These are phyloP conservation scores for Myriosclerotinia scirpicola DNA, from an alignment of 2,329 filamentous ascomycete species.

Conservation along the genomic window DNA sequence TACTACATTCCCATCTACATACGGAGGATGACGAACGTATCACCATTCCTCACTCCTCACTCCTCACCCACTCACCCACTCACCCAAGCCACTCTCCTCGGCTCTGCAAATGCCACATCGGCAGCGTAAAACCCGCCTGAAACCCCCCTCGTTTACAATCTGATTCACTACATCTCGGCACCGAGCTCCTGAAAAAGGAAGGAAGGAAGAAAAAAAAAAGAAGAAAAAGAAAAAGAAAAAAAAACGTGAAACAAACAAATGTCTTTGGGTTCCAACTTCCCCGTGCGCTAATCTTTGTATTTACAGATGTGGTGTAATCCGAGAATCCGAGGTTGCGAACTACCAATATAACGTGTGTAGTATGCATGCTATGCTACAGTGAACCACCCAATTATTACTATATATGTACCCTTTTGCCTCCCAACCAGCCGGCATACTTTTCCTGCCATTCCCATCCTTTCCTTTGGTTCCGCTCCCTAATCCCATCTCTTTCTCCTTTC, in stretches of 20 bases:
- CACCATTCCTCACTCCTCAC: too few relatives aligned
- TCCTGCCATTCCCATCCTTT: background rate
- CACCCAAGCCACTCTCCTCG: too few relatives aligned
- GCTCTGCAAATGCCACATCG: too few relatives aligned
- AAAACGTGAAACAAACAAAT: too few relatives aligned
- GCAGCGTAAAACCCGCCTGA: background rate
- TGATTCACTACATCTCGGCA: background rate
- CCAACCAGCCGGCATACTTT: constrained; percentile 1
- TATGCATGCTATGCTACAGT: background rate
- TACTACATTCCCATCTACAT: too few relatives aligned
- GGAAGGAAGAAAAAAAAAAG: too few relatives aligned
- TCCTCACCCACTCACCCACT: too few relatives aligned
- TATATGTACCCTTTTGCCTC: constrained; percentile 9
- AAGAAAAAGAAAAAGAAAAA: too few relatives aligned
- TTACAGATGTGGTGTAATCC: background rate
- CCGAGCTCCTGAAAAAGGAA: too few relatives aligned
- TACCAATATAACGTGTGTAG: background rate
- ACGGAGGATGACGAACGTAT: too few relatives aligned
- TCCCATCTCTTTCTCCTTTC: constrained; percentile 1
- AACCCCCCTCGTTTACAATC: background rate
- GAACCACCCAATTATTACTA: constrained; percentile 11
- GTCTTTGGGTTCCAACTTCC: background rate
- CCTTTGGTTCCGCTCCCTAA: background rate
- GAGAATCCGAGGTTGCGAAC: too few relatives aligned
- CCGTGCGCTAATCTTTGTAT: background rate